Evolutionary conservation across 2,329 filamentous ascomycete species (phyloP), one percentile per base, ranked within the genome.

Genomic region (Stachybotrys chartarum): DNA sequence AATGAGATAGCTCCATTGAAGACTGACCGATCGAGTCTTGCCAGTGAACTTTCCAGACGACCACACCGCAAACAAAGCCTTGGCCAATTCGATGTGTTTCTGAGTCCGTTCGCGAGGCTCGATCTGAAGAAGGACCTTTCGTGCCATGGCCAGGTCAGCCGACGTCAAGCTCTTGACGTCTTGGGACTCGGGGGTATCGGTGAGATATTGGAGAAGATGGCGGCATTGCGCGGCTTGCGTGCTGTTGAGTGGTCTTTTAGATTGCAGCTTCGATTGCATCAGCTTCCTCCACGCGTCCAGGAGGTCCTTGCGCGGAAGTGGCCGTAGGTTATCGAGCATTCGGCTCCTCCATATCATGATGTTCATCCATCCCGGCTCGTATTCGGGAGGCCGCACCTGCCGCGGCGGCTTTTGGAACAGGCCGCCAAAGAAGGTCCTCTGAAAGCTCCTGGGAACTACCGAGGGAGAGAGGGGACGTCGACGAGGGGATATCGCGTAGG

Each of bases 351-450:
- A 81, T 56, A 88, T 81, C 63, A 88, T 80, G 73, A 96, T 82
- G 16, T 80, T 81, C 60, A 84, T 83, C 64, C 91, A 82, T 54
- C 91, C 91, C 0, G 83, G 87, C 64, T 85, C 88, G 57, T 85
- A 75, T 62, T 85, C 79, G 52, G 85, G 77, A 24, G 83, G 77
- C 67, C 84, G 86, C 48, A 85, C 71, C 55, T 80, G 74, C 56
- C 82, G 78, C 17, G 83, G 79, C 4, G 82, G 73, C 62, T 84
- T 83, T 59, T 77, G 68, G 61, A 88, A 81, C 50, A 91, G 73
- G 30, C 79, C 78, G 44, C 68, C 64, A 63, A 91, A 78, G 56
- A 92, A 84, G 4, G 79, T 79, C 51, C 74, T 63, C 39, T 63
- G 59, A 30, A 63, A 65, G 14, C 48, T 56, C 30, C 58, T 55